Evolutionary conservation across 164 flowering plant genomes (phyloP).

Genomic region (Annona squamosa): DNA sequence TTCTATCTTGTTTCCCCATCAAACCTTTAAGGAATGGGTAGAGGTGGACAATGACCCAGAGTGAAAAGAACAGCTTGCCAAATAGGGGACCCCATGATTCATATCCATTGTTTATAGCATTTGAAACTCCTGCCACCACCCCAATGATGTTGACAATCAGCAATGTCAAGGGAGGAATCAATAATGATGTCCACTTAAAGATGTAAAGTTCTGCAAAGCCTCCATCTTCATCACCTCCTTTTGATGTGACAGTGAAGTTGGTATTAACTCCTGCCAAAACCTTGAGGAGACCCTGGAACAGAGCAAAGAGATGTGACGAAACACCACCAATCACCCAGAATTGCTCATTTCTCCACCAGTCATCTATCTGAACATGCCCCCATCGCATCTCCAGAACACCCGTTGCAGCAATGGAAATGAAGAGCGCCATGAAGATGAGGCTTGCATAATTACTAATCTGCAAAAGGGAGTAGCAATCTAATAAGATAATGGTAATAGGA

Average conservation of each 20-base stretch:
- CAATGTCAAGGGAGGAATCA: slow-evolving; percentile 21
- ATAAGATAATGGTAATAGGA: neutral
- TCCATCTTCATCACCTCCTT: slow-evolving; percentile 37
- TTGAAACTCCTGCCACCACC: slow-evolving; percentile 35
- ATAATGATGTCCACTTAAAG: slow-evolving; percentile 39
- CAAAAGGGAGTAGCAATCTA: neutral
- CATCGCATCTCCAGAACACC: slow-evolving; percentile 47
- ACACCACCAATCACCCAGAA: slow-evolving; percentile 43
- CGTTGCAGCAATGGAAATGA: slow-evolving; percentile 25
- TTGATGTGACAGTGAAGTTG: slow-evolving; percentile 44
- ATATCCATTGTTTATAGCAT: slow-evolving; percentile 42
- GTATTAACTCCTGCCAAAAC: slow-evolving; percentile 36
- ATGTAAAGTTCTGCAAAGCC: slow-evolving; percentile 34
- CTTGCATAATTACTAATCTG: slow-evolving; percentile 22
- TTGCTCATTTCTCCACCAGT: slow-evolving; percentile 23
- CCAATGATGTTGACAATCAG: slow-evolving; percentile 30
- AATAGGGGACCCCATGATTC: slow-evolving; percentile 23
- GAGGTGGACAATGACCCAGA: slow-evolving; percentile 19
- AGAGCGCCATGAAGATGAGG: slow-evolving; percentile 17
- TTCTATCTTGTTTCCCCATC: slow-evolving; percentile 32
- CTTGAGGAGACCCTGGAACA: slow-evolving; percentile 40
- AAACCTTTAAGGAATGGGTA: slow-evolving; percentile 44
- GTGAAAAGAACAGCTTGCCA: slow-evolving; percentile 17
- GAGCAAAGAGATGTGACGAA: slow-evolving; percentile 41
- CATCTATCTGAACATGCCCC: slow-evolving; percentile 30